A percentile compares a stretch with the other conserved stretches of the same genome.
Conservation (phyloP, 2,329 filamentous ascomycete species). For the Sarocladium strictum region DNA sequence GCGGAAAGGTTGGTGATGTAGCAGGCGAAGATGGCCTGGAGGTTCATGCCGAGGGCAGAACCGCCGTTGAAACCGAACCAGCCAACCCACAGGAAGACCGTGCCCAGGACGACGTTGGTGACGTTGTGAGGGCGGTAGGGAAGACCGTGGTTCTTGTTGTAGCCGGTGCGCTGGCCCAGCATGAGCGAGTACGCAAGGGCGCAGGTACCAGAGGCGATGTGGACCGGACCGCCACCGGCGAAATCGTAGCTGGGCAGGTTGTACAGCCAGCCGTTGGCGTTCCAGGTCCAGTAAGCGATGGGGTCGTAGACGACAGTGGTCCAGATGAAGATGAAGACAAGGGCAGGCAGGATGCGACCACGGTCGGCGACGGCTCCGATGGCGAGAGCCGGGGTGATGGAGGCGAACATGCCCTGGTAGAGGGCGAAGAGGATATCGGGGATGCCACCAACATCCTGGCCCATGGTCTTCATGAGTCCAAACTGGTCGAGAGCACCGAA, state of each 20-base stretch:
- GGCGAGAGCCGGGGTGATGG: conserved; percentile 66
- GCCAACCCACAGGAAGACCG: conserved; percentile 79
- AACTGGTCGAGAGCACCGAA: conserved; percentile 79
- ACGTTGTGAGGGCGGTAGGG: conserved; percentile 69
- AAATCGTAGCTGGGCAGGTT: conserved; percentile 67
- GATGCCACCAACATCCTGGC: conserved; percentile 67
- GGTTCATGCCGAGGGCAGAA: conserved; percentile 71
- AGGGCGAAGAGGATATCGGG: conserved; percentile 81
- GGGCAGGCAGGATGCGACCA: conserved; percentile 53
- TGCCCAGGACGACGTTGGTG: conserved; percentile 67
- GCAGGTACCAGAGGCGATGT: conserved; percentile 66
- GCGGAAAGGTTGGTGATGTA: conserved; percentile 85
- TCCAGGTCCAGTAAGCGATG: conserved; percentile 75
- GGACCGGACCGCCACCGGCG: conserved; percentile 68
- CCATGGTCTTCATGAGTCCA: conserved; percentile 73
- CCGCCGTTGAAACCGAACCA: conserved; percentile 98
- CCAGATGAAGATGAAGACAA: conserved; percentile 67
- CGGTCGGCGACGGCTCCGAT: conserved; percentile 57
- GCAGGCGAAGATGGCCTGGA: conserved; percentile 84
- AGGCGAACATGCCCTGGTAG: conserved; percentile 85
- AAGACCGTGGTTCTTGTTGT: conserved; percentile 54
- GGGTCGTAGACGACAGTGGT: conserved; percentile 66
- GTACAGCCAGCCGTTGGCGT: conserved; percentile 65
- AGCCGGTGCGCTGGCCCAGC: conserved; percentile 62
- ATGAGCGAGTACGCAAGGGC: conserved; percentile 69